Base-by-base conservation (phyloP, 441 rosid species). In the Erysimum pusillum region DNA sequence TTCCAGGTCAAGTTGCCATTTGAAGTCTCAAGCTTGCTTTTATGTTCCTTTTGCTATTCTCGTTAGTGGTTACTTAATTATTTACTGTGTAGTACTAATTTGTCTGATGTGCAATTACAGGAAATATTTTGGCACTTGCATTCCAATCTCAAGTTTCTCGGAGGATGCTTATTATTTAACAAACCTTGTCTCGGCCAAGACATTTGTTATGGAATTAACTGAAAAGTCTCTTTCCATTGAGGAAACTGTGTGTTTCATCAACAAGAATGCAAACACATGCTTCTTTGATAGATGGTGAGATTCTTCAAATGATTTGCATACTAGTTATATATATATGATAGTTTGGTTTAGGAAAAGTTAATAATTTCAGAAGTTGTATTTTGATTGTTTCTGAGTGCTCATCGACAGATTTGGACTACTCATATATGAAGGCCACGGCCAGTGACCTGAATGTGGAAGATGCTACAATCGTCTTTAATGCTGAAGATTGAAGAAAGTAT, bases 131-230 rank as follows among this genome's bases (percentile, higher is more conserved):
- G 7, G 7, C 42, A 36, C 14, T 8, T 73, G 48, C 71, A 41
- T 32, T 62, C 17, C 60, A 4, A 81, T 73, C 88, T 87, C 69
- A 88, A 70, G 80, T 86, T 79, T 82, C 45, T 84, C 89, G 4
- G 89, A 84, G 82, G 86, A 85, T 48, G 90, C 89, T 28, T 89
- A 87, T 65, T 86, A 80, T 81, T 79, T 84, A 69, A 84, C 89
- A 39, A 85, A 85, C 81, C 78, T 87, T 34, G 65, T 85, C 20
- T 87, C 89, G 3, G 84, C 86, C 34, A 86, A 80, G 83, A 76
- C 90, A 48, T 83, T 86, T 71, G 81, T 82, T 52, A 59, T 78
- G 11, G 88, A 88, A 71, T 71, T 85, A 62, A 84, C 76, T 56
- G 84, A 89, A 46, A 84, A 85, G 28, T 88, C 93, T 42, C 85